Evolutionary conservation across 2,329 filamentous ascomycete species (phyloP).

Genomic region (Xylaria hypoxylon): DNA sequence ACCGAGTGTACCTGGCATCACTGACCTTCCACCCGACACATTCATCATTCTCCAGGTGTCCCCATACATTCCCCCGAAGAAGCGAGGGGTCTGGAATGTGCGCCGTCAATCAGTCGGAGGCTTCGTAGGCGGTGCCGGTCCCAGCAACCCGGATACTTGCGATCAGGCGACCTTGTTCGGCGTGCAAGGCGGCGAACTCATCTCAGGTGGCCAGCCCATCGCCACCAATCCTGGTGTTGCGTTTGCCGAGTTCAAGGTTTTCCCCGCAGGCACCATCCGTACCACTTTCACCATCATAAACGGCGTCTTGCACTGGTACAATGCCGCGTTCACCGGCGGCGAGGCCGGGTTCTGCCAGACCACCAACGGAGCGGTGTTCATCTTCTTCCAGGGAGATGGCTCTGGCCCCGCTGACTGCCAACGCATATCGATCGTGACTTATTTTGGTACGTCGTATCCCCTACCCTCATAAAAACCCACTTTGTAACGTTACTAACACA

Average conservation of each 20-base stretch:
- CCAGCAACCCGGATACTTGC: slow-evolving; percentile 42
- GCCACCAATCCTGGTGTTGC: slow-evolving; percentile 37
- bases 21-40: slow-evolving; percentile 29
- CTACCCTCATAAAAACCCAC: background rate
- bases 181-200: slow-evolving; percentile 42
- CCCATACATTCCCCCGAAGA: slow-evolving; percentile 21
- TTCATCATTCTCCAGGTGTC: slow-evolving; percentile 41
- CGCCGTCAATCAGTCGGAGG: slow-evolving; percentile 32
- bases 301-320: slow-evolving; percentile 46
- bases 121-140: slow-evolving; percentile 45
- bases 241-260: slow-evolving; percentile 37
- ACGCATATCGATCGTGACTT: slow-evolving; percentile 37
- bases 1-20: slow-evolving; percentile 35
- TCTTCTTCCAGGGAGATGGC: slow-evolving; percentile 34
- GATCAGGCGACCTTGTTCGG: slow-evolving; percentile 43
- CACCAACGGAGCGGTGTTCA: slow-evolving; percentile 40
- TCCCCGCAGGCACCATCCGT: slow-evolving; percentile 25
- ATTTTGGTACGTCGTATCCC: slow-evolving; percentile 25
- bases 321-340: slow-evolving; percentile 43
- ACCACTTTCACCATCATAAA: slow-evolving; percentile 40
- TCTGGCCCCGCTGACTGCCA: slow-evolving; percentile 40
- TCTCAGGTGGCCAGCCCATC: slow-evolving; percentile 37
- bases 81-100: slow-evolving; percentile 21
- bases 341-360: slow-evolving; percentile 47
- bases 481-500: background rate